Conservation (phyloP, 2,329 filamentous ascomycete genomes). For the Escovopsis sp. region DNA sequence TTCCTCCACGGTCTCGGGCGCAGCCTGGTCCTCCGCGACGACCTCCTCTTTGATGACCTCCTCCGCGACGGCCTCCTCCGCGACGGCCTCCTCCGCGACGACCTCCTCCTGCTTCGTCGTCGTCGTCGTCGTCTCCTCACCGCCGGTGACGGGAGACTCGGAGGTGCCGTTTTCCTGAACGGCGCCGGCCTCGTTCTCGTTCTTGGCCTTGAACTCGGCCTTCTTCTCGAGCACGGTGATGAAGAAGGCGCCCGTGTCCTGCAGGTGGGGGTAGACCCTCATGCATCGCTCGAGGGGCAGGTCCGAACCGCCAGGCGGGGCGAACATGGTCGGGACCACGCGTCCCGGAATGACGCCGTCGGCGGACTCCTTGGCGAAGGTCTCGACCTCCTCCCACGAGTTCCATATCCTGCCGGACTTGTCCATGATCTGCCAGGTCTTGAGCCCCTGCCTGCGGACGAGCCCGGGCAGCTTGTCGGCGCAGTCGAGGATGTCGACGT, state of each 20-base stretch:
- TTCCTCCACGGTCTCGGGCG: conserved; percentile 17
- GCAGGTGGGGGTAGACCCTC: conserved; percentile 84
- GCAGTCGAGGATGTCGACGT: conserved; percentile 75
- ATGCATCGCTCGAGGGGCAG: conserved; percentile 82
- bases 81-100: conserved; percentile 4
- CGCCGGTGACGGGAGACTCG: conserved; percentile 3
- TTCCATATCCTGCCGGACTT: conserved; percentile 66
- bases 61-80: conserved; percentile 5
- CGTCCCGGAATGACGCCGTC: conserved; percentile 43
- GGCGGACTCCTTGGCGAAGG: conserved; percentile 45
- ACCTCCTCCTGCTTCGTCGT: conserved; percentile 15
- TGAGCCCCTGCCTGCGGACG: conserved; percentile 62
- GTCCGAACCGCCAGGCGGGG: conserved; percentile 37
- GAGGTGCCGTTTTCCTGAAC: conserved; percentile 4
- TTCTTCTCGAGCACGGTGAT: conserved; percentile 91
- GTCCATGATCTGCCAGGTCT: conserved; percentile 81
- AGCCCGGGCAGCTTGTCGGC: conserved; percentile 61
- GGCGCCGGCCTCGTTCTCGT: conserved; percentile 42
- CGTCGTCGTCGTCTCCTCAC: conserved; percentile 12
- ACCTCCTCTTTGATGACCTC: conserved; percentile 4
- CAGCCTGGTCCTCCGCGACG: conserved; percentile 9
- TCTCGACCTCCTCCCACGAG: conserved; percentile 68
- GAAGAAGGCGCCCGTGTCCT: conserved; percentile 96
- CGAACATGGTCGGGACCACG: conserved; percentile 73
- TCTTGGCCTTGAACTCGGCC: conserved; percentile 64